Percentiles rank a stretch among this genome's conserved stretches.
These are phyloP conservation scores for Eimeria falciformis DNA, from an alignment of 169 alveolate genomes.

Conservation along the genomic window DNA sequence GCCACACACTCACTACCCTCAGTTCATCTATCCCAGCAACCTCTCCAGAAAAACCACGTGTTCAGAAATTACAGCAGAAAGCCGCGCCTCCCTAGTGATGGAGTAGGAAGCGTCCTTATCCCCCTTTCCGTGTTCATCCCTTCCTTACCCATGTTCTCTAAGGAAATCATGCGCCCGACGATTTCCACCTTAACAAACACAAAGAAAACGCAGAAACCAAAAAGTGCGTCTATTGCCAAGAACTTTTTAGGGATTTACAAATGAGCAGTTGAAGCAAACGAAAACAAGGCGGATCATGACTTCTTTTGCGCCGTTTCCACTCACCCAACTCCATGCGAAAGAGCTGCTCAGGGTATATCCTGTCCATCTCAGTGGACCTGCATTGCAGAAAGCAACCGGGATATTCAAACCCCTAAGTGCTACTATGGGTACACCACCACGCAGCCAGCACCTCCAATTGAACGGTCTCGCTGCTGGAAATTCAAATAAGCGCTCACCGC, in stretches of 20 bases:
- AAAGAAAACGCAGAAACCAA: background rate
- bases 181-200: conserved; percentile 66
- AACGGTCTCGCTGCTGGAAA: too few relatives aligned
- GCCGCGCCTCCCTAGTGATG: too few relatives aligned
- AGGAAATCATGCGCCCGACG: conserved; percentile 67
- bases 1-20: too few relatives aligned
- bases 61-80: too few relatives aligned
- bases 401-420: too few relatives aligned
- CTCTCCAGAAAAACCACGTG: too few relatives aligned
- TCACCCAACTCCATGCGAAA: conserved; percentile 85
- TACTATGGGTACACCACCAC: too few relatives aligned
- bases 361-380: conserved; percentile 92
- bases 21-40: too few relatives aligned
- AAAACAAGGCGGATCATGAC: background rate
- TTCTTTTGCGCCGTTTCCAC: too few relatives aligned
- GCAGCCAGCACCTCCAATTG: too few relatives aligned
- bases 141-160: conserved; percentile 68
- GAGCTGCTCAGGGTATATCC: conserved; percentile 90
- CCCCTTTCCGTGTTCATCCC: background rate
- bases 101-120: background rate
- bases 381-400: background rate
- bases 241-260: too few relatives aligned
- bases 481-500: conserved; percentile 77
- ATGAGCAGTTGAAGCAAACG: background rate
- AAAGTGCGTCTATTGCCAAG: too few relatives aligned